Base-by-base conservation (phyloP, 768 basidiomycete genomes). In the Lactifluus rugatus region DNA sequence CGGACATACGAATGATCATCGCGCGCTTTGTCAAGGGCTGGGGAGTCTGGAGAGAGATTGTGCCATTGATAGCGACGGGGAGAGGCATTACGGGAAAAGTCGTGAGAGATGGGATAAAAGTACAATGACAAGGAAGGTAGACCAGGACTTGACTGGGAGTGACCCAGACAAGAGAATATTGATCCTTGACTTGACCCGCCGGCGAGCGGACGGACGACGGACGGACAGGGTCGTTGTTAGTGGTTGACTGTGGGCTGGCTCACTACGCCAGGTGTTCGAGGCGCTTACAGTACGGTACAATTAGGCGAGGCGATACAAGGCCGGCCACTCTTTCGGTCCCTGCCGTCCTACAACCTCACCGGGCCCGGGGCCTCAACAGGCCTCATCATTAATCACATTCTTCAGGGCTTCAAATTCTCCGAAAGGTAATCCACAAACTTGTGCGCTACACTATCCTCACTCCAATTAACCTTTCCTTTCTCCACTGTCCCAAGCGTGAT, bases 401-500 rank as follows among this genome's bases (percentile, higher is more conserved):
- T 31, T 34, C 21, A 45, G 14, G n/a, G 14, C 66, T 72, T 79
- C 50, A 87, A 57, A 72, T 85, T 80, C 69, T 89, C 85, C 69
- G 86, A 83, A 59, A 92, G 68, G 72, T 88, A 90, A 49, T 66
- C 68, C 46, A 78, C 79, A 75, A 91, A 91, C 66, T 85, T 89
- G 21, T 69, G 59, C n/a, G 79, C 81, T 19, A 93, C 78, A 56
- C 78, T 82, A 63, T 79, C 78, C 66, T 88, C 87, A 57, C 75
- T 79, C 86, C 89, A 93, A 63, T 89, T 83, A 28, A 93, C 83
- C 17, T 68, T 68, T 0, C 89, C 89, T 63, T 82, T 83, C 66
- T 90, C 89, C 6, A 81, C 87, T 16, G 84, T 84, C 14, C 89
- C 89, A 7, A 90, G 78, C 2, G 85, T 89, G 56, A 92, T 85